Base-by-base conservation (phyloP, 78 protist genomes). In the Isochrysis galbana region DNA sequence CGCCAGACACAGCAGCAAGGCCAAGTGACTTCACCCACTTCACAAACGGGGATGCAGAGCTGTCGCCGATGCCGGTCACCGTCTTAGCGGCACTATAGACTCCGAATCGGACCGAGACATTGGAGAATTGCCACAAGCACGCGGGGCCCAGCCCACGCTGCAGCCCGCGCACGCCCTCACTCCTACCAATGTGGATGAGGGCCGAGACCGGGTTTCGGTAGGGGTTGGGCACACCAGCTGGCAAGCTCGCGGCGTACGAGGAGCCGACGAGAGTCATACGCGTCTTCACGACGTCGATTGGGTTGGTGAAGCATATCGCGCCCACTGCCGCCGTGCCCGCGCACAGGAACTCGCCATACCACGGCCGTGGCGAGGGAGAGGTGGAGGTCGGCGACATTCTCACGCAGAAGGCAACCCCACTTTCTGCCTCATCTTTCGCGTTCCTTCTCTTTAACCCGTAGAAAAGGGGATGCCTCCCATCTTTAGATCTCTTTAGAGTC, bases 221-320 rank as follows among this genome's bases (percentile, higher is more conserved):
- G 41, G 34, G 61, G 29, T 51, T 51, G 61, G 29, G 61, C 14
- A 51, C 29, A 14, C 61, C 29, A 51, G 29, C 29, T 51, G 61
- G 61, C 61, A 51, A 2, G 10, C 45, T 34, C 45, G 80, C 44
- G 11, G 41, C 1, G 41, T 19, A 36, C 14, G 80, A 4, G n/a
- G 3, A 36, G 51, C 77, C 77, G 32, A 39, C 55, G 19, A 87
- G 70, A 44, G 48, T 7, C 78, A 87, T 26, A 19, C 91, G 69
- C 34, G 91, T 87, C 48, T 87, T 87, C 26, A 87, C 74, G 41
- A 87, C 91, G 39, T 87, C 91, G n/a, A 87, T 3, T 39, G 91
- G 91, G 45, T 87, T 87, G 19, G 74, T 55, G 78, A 87, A 11
- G 47, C 0, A 0, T 11, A 36, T 55, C 26, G 91, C 91, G 67